Conservation (phyloP, 2,329 filamentous ascomycete species). For the Colletotrichum karsti region DNA sequence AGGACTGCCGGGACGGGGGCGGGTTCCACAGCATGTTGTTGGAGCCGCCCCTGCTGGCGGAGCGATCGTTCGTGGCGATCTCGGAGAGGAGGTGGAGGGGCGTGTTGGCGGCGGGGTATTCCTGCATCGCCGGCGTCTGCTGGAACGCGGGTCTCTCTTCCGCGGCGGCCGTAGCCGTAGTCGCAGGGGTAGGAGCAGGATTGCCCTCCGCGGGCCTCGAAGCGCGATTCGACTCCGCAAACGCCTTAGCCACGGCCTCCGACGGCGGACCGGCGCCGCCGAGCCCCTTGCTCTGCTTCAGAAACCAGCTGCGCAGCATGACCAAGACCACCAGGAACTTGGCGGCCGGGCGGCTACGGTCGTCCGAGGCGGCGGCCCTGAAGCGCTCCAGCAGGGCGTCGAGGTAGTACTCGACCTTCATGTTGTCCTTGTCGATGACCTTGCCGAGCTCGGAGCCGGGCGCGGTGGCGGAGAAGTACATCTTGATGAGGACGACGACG, state of each 20-base stretch:
- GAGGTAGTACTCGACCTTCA: constrained; percentile 73
- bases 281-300: constrained; percentile 53
- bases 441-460: constrained; percentile 73
- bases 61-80: constrained; percentile 56
- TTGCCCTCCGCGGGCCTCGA: neutral
- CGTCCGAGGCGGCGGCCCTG: constrained; percentile 67
- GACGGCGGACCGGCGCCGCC: neutral
- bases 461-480: constrained; percentile 73
- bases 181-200: neutral
- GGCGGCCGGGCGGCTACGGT: constrained; percentile 70
- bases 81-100: constrained; percentile 66
- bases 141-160: constrained; percentile 32
- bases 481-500: constrained; percentile 76
- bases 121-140: constrained; percentile 31
- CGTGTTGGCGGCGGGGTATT: constrained; percentile 53
- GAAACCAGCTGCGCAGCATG: constrained; percentile 77
- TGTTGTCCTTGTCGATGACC: constrained; percentile 72
- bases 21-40: constrained; percentile 31
- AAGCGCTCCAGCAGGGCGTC: constrained; percentile 77
- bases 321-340: constrained; percentile 77
- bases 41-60: constrained; percentile 1
- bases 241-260: constrained; percentile 9
- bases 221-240: neutral
- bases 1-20: constrained; percentile 40
- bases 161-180: neutral